Base-by-base conservation (phyloP, 371 early-diverging fungal genomes). In the Apophysomyces variabilis region DNA sequence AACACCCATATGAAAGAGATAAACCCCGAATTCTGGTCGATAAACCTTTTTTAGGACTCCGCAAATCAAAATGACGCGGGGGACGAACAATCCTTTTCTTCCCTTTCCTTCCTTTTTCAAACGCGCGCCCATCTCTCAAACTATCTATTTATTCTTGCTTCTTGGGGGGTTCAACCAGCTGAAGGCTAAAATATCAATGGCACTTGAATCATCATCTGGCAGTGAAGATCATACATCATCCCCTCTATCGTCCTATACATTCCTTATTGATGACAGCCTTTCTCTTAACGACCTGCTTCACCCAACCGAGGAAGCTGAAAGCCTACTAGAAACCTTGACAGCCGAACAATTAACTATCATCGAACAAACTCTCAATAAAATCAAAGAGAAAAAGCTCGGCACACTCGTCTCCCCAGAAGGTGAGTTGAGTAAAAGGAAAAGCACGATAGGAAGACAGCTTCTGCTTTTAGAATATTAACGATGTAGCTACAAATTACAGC, bases 281-380 rank as follows among this genome's bases (percentile, higher is more conserved):
- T 50, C 54, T 26, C 60, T 78, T 11, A 67, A 72, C 38, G 80
- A 79, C 61, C 73, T 79, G 21, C 61, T 76, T 18, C 59, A 71
- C 58, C 75, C 80, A 47, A 75, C 74, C 38, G 75, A 75, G 50
- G 64, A 62, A 35, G 75, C 80, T 16, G 77, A 79, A 57, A 66
- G 60, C 4, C 64, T 79, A 36, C 36, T 79, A 64, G 75, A 74
- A 54, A 64, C 68, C 2, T 60, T 79, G 54, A 77, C 80, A 18
- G 69, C 66, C 35, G 80, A 79, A 54, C 77, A 79, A 67, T 60
- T 79, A 56, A 70, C 47, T 61, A 60, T 74, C 4, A 74, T 79
- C 41, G 77, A 79, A 66, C 68, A 71, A 36, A 70, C 80, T n/a
- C 65, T 79, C 5, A 67, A 66, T 45, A 79, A 73, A 47, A 73